phyloP scores from a whole-genome alignment of 495 filamentous ascomycete species.

The Hyaloscypha finlandica region DNA sequence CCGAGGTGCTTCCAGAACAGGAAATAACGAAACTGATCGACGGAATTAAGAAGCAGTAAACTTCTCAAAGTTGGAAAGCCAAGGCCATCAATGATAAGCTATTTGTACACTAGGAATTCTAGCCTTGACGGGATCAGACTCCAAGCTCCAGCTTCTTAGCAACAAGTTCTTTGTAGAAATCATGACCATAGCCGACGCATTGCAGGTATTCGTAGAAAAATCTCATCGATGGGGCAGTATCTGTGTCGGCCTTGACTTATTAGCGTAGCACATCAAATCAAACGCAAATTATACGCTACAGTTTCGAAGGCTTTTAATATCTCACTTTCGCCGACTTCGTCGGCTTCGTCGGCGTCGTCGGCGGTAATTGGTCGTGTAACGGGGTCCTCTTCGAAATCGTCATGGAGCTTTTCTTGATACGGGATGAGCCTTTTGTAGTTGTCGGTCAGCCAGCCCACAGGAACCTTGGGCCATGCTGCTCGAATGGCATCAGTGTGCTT shows the following conservation, averaged over 20 bases:
- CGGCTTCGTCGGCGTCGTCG: background rate
- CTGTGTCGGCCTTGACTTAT: background rate
- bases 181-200: background rate
- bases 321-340: background rate
- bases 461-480: background rate
- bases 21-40: constrained; percentile 13
- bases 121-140: too few relatives aligned
- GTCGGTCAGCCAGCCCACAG: background rate
- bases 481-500: background rate
- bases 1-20: constrained; percentile 9
- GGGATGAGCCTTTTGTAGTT: background rate
- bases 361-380: background rate
- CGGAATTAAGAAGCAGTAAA: constrained; percentile 5
- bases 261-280: background rate
- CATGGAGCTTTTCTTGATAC: background rate
- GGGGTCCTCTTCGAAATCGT: background rate
- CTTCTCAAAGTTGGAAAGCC: background rate
- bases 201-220: constrained; percentile 4
- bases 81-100: background rate
- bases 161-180: background rate
- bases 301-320: constrained; percentile 3
- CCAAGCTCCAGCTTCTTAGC: background rate
- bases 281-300: background rate
- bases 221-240: background rate
- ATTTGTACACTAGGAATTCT: too few relatives aligned